phyloP scores from a whole-genome alignment of 2,329 filamentous ascomycete genomes.

The Biscogniauxia sp. region DNA sequence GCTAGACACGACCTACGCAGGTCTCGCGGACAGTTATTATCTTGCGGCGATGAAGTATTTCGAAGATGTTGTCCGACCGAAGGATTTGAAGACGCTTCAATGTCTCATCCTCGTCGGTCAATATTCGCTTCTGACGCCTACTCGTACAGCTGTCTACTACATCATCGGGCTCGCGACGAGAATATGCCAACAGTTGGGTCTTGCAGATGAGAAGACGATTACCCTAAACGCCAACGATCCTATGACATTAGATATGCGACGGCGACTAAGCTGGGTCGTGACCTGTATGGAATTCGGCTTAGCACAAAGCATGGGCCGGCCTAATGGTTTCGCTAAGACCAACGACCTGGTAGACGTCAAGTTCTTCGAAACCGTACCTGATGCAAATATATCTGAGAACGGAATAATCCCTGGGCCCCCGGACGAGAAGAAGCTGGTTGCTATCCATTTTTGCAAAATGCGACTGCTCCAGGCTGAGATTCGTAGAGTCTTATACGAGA shows the following conservation, averaged over 20 bases:
- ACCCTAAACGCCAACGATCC: slow-evolving; percentile 63
- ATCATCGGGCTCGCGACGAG: slow-evolving; percentile 84
- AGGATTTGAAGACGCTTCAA: slow-evolving; percentile 86
- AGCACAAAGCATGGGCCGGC: slow-evolving; percentile 82
- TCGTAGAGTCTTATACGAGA: slow-evolving; percentile 79
- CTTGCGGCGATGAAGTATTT: slow-evolving; percentile 82
- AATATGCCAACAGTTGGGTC: slow-evolving; percentile 82
- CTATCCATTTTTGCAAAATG: slow-evolving; percentile 94
- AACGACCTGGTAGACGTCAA: slow-evolving; percentile 81
- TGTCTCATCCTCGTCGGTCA: slow-evolving; percentile 84
- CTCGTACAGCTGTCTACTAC: slow-evolving; percentile 89
- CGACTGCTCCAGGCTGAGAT: slow-evolving; percentile 84
- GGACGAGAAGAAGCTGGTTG: slow-evolving; percentile 80
- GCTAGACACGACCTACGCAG: slow-evolving; percentile 84
- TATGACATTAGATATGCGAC: slow-evolving; percentile 82
- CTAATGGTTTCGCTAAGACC: slow-evolving; percentile 78
- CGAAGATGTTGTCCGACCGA: slow-evolving; percentile 79
- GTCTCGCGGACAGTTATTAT: slow-evolving; percentile 92
- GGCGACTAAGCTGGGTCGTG: slow-evolving; percentile 84
- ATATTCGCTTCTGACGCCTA: slow-evolving; percentile 90
- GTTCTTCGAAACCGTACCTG: slow-evolving; percentile 80
- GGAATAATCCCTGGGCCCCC: slow-evolving; percentile 71
- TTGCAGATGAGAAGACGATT: slow-evolving; percentile 88
- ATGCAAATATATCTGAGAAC: slow-evolving; percentile 75
- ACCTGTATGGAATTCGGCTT: slow-evolving; percentile 86